Evolutionary conservation across 768 basidiomycete species (phyloP).

Genomic region (Panaeolus cyanescens): DNA sequence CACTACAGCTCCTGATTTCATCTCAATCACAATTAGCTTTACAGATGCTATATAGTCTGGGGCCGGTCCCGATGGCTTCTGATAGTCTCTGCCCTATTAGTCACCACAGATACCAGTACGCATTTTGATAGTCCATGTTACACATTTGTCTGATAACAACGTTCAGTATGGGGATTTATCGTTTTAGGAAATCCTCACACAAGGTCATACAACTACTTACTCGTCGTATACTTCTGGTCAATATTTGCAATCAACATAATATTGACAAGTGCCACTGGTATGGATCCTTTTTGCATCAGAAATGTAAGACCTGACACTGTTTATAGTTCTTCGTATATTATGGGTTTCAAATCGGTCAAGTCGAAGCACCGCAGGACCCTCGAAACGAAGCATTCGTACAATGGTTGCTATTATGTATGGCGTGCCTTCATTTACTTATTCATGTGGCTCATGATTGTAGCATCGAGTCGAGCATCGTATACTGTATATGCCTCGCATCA

Average conservation of each 20-base stretch:
- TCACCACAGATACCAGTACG: slow-evolving; percentile 16
- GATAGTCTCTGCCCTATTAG: slow-evolving; percentile 11
- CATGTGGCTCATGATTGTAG: neutral
- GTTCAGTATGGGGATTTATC: slow-evolving; percentile 10
- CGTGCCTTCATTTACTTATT: neutral
- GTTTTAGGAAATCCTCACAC: neutral
- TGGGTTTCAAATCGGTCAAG: slow-evolving; percentile 7
- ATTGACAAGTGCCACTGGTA: slow-evolving; percentile 26
- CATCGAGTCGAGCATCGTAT: slow-evolving; percentile 28
- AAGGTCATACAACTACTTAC: neutral
- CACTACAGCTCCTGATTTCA: neutral
- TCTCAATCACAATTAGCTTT: neutral
- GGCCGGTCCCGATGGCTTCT: slow-evolving; percentile 14
- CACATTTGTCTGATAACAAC: neutral
- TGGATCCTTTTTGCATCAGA: neutral
- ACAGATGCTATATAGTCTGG: slow-evolving; percentile 19
- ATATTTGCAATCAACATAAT: slow-evolving; percentile 26
- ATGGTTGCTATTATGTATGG: neutral
- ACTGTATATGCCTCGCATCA: slow-evolving; percentile 22
- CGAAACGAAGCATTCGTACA: neutral
- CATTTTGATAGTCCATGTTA: neutral
- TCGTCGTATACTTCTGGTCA: slow-evolving; percentile 22
- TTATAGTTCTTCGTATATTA: slow-evolving; percentile 4
- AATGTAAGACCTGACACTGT: neutral
- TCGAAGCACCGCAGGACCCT: neutral